Conservation (phyloP, 305 asterid genomes). For the Fraxinus paxiana region DNA sequence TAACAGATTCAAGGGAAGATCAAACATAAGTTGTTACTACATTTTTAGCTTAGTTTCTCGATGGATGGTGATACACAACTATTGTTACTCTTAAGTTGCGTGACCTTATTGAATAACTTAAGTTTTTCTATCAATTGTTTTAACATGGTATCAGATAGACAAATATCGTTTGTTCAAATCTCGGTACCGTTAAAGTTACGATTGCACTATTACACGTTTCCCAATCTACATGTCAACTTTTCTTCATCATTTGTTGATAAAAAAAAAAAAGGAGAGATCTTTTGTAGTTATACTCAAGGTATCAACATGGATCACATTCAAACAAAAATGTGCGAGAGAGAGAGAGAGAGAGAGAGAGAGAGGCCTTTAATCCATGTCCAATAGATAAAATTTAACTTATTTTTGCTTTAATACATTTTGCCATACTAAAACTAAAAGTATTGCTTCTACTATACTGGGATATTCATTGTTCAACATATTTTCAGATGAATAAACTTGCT, state of each 20-base stretch:
- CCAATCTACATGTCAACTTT: constrained; percentile 16
- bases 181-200: not conserved
- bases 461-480: not conserved
- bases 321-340: not conserved
- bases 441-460: not conserved
- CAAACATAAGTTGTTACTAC: not conserved
- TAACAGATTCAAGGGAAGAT: not conserved
- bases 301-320: constrained; percentile 11
- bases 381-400: not conserved
- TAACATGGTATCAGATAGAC: not conserved
- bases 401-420: too few species aligned
- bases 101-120: not conserved
- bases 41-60: not conserved
- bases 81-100: not conserved
- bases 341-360: not conserved
- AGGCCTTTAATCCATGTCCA: constrained; percentile 1
- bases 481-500: not conserved
- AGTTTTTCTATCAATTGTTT: not conserved
- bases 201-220: constrained; percentile 16
- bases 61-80: not conserved
- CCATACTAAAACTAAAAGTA: not conserved
- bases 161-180: not conserved
- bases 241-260: not conserved
- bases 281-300: constrained; percentile 35
- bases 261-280: constrained; percentile 21